Base-by-base conservation (phyloP, 352 stramenopile genomes). In the Elongisporangium undulatum region DNA sequence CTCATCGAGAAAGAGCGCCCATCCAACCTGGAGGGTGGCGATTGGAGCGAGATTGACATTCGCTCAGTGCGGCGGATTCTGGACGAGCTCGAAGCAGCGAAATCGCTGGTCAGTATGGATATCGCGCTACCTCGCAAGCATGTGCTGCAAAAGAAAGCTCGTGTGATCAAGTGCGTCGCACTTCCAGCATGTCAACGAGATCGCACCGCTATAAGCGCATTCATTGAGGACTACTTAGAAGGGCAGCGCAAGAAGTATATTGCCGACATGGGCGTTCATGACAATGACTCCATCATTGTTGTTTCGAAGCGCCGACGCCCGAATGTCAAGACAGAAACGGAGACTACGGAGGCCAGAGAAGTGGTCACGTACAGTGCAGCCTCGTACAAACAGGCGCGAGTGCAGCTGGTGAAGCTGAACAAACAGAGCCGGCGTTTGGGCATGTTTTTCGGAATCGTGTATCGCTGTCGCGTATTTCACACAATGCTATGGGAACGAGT, bases 361-460 rank as follows among this genome's bases (percentile, higher is more conserved):
- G 68, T 92, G 45, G 66, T 92, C 21, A 84, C 79, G 41, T 92
- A 90, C 57, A 77, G 63, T 19, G 75, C 77, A 0, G 58, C 68
- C 5, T 89, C 81, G 38, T 93, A 90, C 65, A 90, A 89, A 58
- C 38, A 79, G 13, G 76, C 79, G 20, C 79, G 83, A 5, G 62
- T 85, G 56, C 70, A 86, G 17, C 56, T 89, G 21, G 69, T 69
- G 5, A 82, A 79, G 49, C 61, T 87, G 2, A 74, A 82, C 58
- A 89, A 89, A 59, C 85, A 94, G 73, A 77, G 70, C 20, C 79
- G 82, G n/a, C 67, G 74, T 16, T 67, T 94, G 12, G 85, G 85
- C 9, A 87, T 85, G 68, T 82, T 82, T 63, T 89, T 90, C 22
- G 85, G 85, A 0, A 79, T 85, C 48, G 66, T 92, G 60, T 90